Evolutionary conservation across 345 rosid genomes (phyloP).

Genomic region (Moricandia arvensis): DNA sequence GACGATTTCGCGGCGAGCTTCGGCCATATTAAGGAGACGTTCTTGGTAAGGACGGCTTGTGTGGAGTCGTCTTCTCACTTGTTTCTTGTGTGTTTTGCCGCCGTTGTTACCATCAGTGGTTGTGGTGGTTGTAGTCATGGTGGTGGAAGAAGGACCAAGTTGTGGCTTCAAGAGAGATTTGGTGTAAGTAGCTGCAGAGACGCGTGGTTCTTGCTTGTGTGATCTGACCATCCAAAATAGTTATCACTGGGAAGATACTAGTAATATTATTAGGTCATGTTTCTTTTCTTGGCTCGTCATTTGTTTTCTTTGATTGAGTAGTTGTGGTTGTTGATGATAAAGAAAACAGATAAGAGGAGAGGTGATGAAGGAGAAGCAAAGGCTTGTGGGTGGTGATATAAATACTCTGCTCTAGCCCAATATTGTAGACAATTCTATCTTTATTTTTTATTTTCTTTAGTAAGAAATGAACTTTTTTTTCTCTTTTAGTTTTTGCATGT

Average conservation of each 20-base stretch:
- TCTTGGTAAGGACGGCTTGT: constrained; percentile 95
- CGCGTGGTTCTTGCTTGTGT: constrained; percentile 26
- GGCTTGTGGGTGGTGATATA: constrained; percentile 36
- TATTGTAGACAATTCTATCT: not conserved
- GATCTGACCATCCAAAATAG: constrained; percentile 19
- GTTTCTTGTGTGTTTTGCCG: constrained; percentile 66
- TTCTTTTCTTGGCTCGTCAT: constrained; percentile 10
- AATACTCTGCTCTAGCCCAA: constrained; percentile 38
- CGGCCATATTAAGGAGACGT: constrained; percentile 96
- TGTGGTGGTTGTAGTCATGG: constrained; percentile 31
- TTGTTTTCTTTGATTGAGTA: constrained; percentile 16
- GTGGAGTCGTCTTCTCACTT: constrained; percentile 92
- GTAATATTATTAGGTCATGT: not conserved
- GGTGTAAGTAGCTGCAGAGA: constrained; percentile 24
- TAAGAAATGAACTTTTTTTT: not conserved
- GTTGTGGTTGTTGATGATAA: not conserved
- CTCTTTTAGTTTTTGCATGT: not conserved
- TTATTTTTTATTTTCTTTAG: not conserved
- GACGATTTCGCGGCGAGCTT: constrained; percentile 96
- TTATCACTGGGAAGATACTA: not conserved
- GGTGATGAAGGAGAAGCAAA: constrained; percentile 29
- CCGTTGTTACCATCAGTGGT: constrained; percentile 35
- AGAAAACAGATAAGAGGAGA: constrained; percentile 22
- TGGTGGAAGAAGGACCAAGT: constrained; percentile 54
- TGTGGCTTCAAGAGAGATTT: constrained; percentile 23